Conservation (phyloP, 345 rosid genomes). For the Psidium friedrichsthalianum region DNA sequence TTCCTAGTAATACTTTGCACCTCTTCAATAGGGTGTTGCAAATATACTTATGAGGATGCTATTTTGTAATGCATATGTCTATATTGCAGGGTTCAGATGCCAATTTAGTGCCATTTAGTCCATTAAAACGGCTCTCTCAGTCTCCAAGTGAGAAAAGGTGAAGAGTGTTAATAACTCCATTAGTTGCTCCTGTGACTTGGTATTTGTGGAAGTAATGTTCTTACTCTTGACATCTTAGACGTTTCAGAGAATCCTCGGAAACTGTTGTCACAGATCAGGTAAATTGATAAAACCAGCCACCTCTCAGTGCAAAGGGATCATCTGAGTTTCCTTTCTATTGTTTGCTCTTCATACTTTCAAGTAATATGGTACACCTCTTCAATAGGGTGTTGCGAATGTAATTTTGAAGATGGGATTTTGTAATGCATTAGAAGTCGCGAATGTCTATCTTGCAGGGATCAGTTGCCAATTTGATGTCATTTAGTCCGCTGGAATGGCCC, state of each 20-base stretch:
- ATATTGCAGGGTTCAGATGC: conserved; percentile 36
- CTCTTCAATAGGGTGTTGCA: neutral
- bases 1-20: neutral
- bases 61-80: neutral
- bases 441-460: conserved; percentile 27
- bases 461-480: conserved; percentile 13
- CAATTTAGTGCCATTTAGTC: conserved; percentile 17
- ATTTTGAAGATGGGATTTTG: neutral
- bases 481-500: conserved; percentile 46
- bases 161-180: neutral
- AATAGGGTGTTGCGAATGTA: neutral
- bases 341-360: neutral
- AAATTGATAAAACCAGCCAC: conserved; percentile 3
- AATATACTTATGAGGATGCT: neutral
- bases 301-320: conserved; percentile 31
- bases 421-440: neutral
- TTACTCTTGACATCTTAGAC: conserved; percentile 17
- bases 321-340: conserved; percentile 26
- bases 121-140: conserved; percentile 45
- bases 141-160: conserved; percentile 67
- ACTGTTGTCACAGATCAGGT: conserved; percentile 36
- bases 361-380: neutral
- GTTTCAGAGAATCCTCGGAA: conserved; percentile 12
- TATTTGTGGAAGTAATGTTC: neutral
- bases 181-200: neutral